Conservation (phyloP, 2,329 filamentous ascomycete species). For the Diaporthe capsici region DNA sequence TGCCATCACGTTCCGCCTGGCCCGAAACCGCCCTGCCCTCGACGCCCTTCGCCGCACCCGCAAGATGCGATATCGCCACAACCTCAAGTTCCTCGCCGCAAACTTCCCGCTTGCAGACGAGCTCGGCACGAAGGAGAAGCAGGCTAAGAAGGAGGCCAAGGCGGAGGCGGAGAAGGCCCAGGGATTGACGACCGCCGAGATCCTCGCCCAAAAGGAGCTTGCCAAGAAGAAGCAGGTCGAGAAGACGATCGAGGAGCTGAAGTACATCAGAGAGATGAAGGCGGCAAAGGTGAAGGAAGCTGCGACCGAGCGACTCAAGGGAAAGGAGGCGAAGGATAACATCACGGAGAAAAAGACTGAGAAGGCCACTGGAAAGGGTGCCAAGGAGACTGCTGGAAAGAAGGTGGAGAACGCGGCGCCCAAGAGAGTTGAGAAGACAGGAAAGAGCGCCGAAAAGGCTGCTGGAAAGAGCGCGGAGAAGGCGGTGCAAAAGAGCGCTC, state of each 20-base stretch:
- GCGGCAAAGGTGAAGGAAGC: not conserved
- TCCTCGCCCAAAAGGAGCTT: not conserved
- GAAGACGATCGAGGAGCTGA: not conserved
- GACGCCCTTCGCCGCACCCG: not conserved
- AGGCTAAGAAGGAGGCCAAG: not conserved
- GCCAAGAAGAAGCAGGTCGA: not conserved
- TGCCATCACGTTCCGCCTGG: not conserved
- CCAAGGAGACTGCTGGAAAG: not conserved
- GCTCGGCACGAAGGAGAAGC: not conserved
- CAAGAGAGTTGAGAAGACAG: not conserved
- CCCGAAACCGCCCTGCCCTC: not conserved
- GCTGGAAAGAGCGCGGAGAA: too few relatives aligned
- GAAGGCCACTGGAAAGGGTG: not conserved
- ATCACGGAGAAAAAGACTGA: not conserved
- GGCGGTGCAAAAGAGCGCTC: too few relatives aligned
- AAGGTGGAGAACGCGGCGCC: not conserved
- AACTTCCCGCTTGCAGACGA: not conserved
- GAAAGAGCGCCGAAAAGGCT: too few relatives aligned
- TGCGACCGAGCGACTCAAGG: not conserved
- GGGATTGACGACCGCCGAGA: not conserved
- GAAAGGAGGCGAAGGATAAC: not conserved
- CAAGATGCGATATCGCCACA: not conserved
- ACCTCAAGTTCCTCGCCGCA: not conserved
- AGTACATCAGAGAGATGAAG: not conserved
- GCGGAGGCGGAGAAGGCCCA: not conserved